phyloP scores from a whole-genome alignment of 352 stramenopile genomes.

The Globisporangium cystogenes region DNA sequence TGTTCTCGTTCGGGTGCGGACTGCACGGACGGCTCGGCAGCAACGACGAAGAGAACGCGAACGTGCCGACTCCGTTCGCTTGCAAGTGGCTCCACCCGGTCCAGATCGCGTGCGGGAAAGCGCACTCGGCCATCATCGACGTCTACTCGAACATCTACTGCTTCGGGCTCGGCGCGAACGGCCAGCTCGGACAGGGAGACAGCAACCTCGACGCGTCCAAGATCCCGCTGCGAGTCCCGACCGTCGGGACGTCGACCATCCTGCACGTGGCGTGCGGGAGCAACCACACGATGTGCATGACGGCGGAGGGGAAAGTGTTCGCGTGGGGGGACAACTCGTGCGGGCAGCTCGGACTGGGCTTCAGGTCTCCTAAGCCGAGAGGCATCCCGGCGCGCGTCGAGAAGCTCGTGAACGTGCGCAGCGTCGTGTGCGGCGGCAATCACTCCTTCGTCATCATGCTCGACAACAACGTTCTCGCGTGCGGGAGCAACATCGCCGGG shows the following conservation, averaged over 20 bases:
- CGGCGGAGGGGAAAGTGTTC: conserved; percentile 45
- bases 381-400: conserved; percentile 40
- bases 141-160: conserved; percentile 75
- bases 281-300: conserved; percentile 63
- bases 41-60: conserved; percentile 36
- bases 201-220: conserved; percentile 47
- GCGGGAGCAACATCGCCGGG: conserved; percentile 56
- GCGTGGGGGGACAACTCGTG: conserved; percentile 62
- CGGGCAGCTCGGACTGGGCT: conserved; percentile 49
- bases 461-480: conserved; percentile 46
- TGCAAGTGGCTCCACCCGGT: conserved; percentile 65
- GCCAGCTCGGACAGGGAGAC: conserved; percentile 57
- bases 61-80: conserved; percentile 41
- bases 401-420: conserved; percentile 35
- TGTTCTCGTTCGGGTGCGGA: conserved; percentile 64
- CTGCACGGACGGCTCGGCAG: conserved; percentile 49
- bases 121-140: conserved; percentile 66
- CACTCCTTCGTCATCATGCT: conserved; percentile 61
- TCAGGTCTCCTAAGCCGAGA: conserved; percentile 20
- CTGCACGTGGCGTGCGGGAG: conserved; percentile 49
- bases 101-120: conserved; percentile 59
- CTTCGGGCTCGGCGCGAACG: conserved; percentile 39
- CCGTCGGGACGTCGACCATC: conserved; percentile 30
- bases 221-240: conserved; percentile 41
- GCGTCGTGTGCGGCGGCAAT: conserved; percentile 39